Evolutionary conservation across 371 early-diverging fungal species (phyloP).

Genomic region (Syncephalastrum racemosum): DNA sequence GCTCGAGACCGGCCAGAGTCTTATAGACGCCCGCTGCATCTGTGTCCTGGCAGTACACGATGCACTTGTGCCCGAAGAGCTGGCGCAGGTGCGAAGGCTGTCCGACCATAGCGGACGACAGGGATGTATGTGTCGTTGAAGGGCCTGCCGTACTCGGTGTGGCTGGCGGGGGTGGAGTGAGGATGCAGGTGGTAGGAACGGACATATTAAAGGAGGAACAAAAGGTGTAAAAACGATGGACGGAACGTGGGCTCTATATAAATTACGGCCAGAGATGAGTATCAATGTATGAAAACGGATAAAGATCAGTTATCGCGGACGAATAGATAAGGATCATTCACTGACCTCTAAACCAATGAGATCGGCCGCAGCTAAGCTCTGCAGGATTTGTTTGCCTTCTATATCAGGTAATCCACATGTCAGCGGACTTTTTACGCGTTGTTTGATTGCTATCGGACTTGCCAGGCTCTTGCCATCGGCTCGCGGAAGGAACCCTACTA

Average conservation of each 20-base stretch:
- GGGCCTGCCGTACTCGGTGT: no score
- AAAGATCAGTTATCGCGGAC: no score
- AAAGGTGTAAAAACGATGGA: no score
- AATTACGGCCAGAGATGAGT: no score
- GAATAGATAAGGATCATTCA: not conserved
- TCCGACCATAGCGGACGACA: no score
- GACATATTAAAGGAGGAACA: no score
- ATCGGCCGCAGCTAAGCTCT: slow-evolving; percentile 14
- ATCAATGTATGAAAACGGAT: no score
- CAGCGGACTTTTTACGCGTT: no score
- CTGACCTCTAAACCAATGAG: slow-evolving; percentile 16
- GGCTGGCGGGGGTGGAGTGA: no score
- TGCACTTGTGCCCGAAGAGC: slow-evolving; percentile 15
- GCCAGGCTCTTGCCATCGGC: slow-evolving; percentile 5
- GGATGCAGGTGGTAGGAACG: no score
- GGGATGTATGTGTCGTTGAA: no score
- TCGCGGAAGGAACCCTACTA: slow-evolving; percentile 82
- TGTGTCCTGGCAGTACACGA: slow-evolving; percentile 19
- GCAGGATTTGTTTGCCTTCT: slow-evolving; percentile 14
- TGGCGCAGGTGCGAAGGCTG: slow-evolving; percentile 7
- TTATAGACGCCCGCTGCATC: slow-evolving; percentile 8
- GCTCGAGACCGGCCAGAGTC: slow-evolving; percentile 17
- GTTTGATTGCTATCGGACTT: not conserved
- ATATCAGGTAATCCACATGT: not conserved
- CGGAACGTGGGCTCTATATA: no score